Conservation (phyloP, 2,329 filamentous ascomycete genomes). For the Talaromyces islandicus region DNA sequence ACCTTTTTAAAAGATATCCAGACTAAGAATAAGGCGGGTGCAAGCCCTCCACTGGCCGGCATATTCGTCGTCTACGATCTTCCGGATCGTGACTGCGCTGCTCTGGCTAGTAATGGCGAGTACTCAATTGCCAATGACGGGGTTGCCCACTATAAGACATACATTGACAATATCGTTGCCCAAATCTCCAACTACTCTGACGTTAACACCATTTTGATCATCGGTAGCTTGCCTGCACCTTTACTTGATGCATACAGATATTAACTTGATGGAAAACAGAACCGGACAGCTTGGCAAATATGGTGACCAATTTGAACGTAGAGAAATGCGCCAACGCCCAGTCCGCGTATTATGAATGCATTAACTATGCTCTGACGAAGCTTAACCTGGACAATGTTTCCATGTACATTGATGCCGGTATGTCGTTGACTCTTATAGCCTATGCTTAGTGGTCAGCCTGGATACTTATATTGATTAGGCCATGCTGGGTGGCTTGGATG, state of each 20-base stretch:
- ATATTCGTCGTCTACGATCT: conserved; percentile 59
- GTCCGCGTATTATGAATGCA: conserved; percentile 49
- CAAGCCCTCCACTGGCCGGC: conserved; percentile 41
- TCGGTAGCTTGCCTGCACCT: conserved; percentile 32
- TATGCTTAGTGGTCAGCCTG: too few species aligned
- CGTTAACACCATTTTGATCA: conserved; percentile 44
- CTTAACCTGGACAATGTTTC: conserved; percentile 57
- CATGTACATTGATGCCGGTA: conserved; percentile 58
- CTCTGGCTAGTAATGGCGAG: conserved; percentile 59
- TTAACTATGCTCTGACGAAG: conserved; percentile 50
- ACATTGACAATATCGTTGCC: conserved; percentile 50
- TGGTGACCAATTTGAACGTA: conserved; percentile 55
- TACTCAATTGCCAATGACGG: conserved; percentile 50
- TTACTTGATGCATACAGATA: not conserved
- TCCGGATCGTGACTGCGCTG: conserved; percentile 59
- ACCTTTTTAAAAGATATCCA: conserved; percentile 44
- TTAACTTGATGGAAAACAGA: conserved; percentile 36
- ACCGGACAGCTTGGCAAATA: conserved; percentile 58
- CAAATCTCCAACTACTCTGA: conserved; percentile 51
- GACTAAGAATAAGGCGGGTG: conserved; percentile 43
- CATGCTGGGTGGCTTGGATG: conserved; percentile 62
- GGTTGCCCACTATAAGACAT: conserved; percentile 47
- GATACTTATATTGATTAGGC: conserved; percentile 13
- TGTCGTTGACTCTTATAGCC: not conserved
- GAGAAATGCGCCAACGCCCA: conserved; percentile 50